Conservation (phyloP, 73 alveolate species). For the Paramecium sexaurelia region DNA sequence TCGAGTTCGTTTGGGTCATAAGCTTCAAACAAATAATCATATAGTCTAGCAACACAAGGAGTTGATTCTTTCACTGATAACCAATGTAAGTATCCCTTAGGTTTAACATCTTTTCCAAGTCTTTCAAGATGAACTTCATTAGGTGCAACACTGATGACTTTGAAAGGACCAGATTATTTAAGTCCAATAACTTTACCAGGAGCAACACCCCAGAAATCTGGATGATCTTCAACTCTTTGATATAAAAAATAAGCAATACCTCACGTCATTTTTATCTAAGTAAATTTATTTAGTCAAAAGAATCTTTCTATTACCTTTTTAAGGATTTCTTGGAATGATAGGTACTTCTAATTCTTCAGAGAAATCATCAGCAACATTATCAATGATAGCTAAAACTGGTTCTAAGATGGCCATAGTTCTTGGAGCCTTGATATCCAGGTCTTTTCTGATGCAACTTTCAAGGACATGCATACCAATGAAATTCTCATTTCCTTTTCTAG, state of each 20-base stretch:
- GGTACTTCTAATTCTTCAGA: constrained; percentile 83
- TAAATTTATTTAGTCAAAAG: constrained; percentile 73
- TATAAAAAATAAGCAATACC: constrained; percentile 56
- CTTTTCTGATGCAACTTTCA: constrained; percentile 94
- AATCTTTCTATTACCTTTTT: constrained; percentile 76
- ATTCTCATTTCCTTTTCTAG: constrained; percentile 96
- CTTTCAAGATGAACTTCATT: constrained; percentile 80
- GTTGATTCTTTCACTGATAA: constrained; percentile 87
- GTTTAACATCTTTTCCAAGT: constrained; percentile 83
- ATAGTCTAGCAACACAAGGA: constrained; percentile 90
- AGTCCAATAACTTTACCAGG: constrained; percentile 95
- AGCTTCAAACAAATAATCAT: constrained; percentile 87
- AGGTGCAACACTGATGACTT: constrained; percentile 81
- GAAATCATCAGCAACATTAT: constrained; percentile 76
- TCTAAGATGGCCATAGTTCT: constrained; percentile 96
- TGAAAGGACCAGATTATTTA: constrained; percentile 88
- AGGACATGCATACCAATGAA: constrained; percentile 88
- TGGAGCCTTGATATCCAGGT: constrained; percentile 93
- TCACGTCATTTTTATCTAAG: constrained; percentile 93
- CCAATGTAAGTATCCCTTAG: constrained; percentile 98
- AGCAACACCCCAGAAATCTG: constrained; percentile 94
- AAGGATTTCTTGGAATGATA: constrained; percentile 89
- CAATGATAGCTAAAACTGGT: constrained; percentile 88
- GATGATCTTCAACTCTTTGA: constrained; percentile 70
- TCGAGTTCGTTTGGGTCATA: constrained; percentile 86